Conservation (phyloP, 768 basidiomycete species). For the Pleurotus salmoneostramineus region DNA sequence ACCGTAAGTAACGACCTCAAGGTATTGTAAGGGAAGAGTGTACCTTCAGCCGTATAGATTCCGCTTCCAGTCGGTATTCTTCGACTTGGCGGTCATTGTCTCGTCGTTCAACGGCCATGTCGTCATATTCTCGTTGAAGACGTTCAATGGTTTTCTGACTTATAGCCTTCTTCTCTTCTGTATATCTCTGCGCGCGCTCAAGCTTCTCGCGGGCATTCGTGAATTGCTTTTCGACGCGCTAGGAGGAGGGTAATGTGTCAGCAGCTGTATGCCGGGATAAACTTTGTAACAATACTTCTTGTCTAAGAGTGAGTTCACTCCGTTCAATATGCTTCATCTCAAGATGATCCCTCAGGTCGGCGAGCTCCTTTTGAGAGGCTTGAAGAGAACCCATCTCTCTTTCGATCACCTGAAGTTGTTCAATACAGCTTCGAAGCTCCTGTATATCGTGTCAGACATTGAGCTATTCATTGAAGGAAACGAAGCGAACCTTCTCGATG, state of each 20-base stretch:
- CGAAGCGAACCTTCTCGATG: constrained; percentile 63
- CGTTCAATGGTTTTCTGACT: constrained; percentile 72
- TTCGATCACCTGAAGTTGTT: constrained; percentile 73
- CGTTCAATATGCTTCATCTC: constrained; percentile 74
- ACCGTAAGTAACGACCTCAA: constrained; percentile 27
- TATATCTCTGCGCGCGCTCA: constrained; percentile 71
- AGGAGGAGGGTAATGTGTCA: not conserved
- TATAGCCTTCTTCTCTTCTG: constrained; percentile 74
- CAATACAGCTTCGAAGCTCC: constrained; percentile 70
- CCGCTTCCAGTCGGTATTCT: constrained; percentile 68
- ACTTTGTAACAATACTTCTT: constrained; percentile 46
- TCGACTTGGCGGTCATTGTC: constrained; percentile 80
- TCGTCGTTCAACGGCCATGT: constrained; percentile 71
- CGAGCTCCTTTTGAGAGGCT: constrained; percentile 60
- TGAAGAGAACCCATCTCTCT: constrained; percentile 65
- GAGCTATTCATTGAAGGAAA: not conserved
- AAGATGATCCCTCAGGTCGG: constrained; percentile 62
- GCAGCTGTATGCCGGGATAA: not conserved
- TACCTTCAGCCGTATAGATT: constrained; percentile 66
- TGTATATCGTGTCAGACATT: constrained; percentile 21
- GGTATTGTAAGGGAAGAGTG: not conserved
- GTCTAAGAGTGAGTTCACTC: constrained; percentile 61
- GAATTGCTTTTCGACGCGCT: constrained; percentile 83
- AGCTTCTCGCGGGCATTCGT: constrained; percentile 81
- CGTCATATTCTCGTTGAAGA: constrained; percentile 74